A percentile compares a stretch with the other conserved stretches of the same genome.
These are phyloP conservation scores for Trichoderma erinaceum DNA, from an alignment of 495 filamentous ascomycete species.

Conservation along the genomic window DNA sequence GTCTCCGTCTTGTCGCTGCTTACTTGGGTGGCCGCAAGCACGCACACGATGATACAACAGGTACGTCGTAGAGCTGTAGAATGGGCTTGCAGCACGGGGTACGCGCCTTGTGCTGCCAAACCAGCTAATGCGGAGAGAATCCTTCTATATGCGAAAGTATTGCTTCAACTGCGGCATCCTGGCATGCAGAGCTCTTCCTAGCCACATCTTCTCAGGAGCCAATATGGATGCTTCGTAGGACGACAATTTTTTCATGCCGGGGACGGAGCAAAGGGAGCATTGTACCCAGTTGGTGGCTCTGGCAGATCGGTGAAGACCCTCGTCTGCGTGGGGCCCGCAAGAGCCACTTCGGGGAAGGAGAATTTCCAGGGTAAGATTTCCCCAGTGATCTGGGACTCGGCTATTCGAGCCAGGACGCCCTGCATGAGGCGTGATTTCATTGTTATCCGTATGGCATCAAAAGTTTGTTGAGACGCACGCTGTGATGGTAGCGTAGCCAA, in stretches of 20 bases:
- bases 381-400: background rate
- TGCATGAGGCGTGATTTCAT: background rate
- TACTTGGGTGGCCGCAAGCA: background rate
- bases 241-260: background rate
- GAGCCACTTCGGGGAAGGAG: background rate
- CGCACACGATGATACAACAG: background rate
- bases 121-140: background rate
- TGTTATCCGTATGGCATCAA: background rate
- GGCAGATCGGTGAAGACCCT: background rate
- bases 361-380: constrained; percentile 1
- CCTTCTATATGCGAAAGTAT: background rate
- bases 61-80: background rate
- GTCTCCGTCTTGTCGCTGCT: constrained; percentile 6
- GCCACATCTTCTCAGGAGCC: background rate
- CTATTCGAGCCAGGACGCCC: background rate
- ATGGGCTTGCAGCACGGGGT: background rate
- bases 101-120: background rate
- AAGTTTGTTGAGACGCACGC: background rate
- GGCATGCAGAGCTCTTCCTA: background rate
- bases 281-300: background rate
- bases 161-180: background rate
- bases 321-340: constrained; percentile 2
- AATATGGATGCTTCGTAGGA: background rate
- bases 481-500: background rate
- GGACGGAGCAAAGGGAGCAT: background rate